Percentiles rank a stretch among this genome's conserved stretches.
Evolutionary conservation across 176 grass and related monocot genomes (phyloP).

Genomic region (Cenchrus purpureus): DNA sequence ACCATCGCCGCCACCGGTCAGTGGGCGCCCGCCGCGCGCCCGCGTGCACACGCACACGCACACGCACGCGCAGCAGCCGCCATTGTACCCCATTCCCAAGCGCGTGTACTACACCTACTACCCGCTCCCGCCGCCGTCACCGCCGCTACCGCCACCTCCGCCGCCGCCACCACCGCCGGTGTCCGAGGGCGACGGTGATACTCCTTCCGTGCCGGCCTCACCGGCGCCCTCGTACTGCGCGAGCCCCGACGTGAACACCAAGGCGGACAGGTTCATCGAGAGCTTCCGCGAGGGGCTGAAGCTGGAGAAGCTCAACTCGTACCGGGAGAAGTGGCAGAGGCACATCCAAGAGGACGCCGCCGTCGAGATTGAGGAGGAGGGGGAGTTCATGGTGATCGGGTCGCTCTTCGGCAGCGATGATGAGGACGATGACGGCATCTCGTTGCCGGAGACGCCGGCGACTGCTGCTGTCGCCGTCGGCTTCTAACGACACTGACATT

Average conservation of each 20-base stretch:
- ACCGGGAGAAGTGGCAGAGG: constrained; percentile 62
- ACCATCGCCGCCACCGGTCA: constrained; percentile 19
- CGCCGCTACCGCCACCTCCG: constrained; percentile 58
- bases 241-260: constrained; percentile 94
- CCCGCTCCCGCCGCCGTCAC: constrained; percentile 61
- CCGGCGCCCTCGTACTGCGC: constrained; percentile 64
- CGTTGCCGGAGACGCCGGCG: constrained; percentile 45
- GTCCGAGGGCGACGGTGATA: constrained; percentile 32
- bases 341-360: constrained; percentile 38
- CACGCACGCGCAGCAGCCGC: constrained; percentile 43
- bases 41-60: constrained; percentile 18
- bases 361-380: constrained; percentile 34
- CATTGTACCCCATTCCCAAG: constrained; percentile 36
- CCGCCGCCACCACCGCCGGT: constrained; percentile 45
- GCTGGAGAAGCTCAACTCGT: constrained; percentile 91
- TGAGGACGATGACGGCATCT: constrained; percentile 35
- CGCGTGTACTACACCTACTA: constrained; percentile 63
- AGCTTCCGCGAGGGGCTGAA: constrained; percentile 73
- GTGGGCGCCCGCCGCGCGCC: constrained; percentile 23
- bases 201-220: constrained; percentile 33
- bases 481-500: constrained; percentile 43
- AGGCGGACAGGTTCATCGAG: constrained; percentile 84
- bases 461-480: constrained; percentile 36
- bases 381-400: constrained; percentile 62
- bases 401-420: constrained; percentile 60